Evolutionary conservation across 345 rosid genomes (phyloP).

Genomic region (Cardamine resedifolia): DNA sequence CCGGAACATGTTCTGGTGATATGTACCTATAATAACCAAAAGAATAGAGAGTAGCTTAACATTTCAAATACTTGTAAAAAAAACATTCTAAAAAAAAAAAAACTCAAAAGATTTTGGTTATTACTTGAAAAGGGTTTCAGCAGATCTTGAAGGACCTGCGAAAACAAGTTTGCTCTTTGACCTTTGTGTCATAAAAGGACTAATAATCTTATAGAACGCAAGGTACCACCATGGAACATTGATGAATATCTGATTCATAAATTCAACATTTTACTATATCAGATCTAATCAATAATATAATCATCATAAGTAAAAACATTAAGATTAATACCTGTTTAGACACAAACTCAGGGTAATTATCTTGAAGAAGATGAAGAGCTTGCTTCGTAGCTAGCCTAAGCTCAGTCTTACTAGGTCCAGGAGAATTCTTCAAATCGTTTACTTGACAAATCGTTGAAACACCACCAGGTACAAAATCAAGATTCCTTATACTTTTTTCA

Average conservation of each 20-base stretch:
- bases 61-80: neutral
- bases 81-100: neutral
- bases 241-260: slow-evolving; percentile 41
- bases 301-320: neutral
- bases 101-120: neutral
- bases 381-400: slow-evolving; percentile 43
- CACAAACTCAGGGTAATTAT: slow-evolving; percentile 45
- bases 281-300: slow-evolving; percentile 15
- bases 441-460: slow-evolving; percentile 43
- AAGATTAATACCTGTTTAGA: slow-evolving; percentile 39
- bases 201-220: slow-evolving; percentile 38
- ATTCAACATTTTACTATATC: neutral
- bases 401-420: slow-evolving; percentile 41
- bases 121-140: slow-evolving; percentile 42
- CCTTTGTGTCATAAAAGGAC: slow-evolving; percentile 42
- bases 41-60: neutral
- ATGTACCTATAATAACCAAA: slow-evolving; percentile 33
- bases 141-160: slow-evolving; percentile 43
- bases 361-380: slow-evolving; percentile 43
- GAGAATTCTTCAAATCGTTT: slow-evolving; percentile 42
- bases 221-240: slow-evolving; percentile 50
- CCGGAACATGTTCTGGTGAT: slow-evolving; percentile 40
- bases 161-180: slow-evolving; percentile 45
- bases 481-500: slow-evolving; percentile 42
- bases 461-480: slow-evolving; percentile 33